A percentile compares a stretch with the other conserved stretches of the same genome.
These are phyloP conservation scores for Neoboletus magnificus DNA, from an alignment of 768 basidiomycete genomes.

Conservation along the genomic window DNA sequence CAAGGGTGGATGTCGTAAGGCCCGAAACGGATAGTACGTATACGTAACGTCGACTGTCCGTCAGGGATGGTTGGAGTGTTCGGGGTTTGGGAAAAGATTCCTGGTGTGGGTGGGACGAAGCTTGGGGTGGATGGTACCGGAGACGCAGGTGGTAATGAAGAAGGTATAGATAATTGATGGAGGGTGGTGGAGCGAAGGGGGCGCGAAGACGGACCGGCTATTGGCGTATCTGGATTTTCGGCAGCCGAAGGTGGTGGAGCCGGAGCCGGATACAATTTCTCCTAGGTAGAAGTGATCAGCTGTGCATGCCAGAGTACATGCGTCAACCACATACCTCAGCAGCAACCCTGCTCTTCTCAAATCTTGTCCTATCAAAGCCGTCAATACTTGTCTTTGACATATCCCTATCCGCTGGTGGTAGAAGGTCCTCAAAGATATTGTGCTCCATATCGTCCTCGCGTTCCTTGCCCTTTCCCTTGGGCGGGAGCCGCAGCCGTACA, in stretches of 20 bases:
- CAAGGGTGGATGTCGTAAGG: conserved; percentile 93
- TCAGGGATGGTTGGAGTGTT: conserved; percentile 24
- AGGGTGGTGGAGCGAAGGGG: conserved; percentile 59
- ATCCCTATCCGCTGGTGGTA: conserved; percentile 67
- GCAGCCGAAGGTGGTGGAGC: conserved; percentile 30
- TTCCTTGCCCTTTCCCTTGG: conserved; percentile 67
- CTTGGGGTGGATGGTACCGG: conserved; percentile 39
- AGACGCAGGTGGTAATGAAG: conserved; percentile 29
- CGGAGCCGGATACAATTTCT: conserved; percentile 47
- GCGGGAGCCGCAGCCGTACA: conserved; percentile 54
- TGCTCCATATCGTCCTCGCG: conserved; percentile 58
- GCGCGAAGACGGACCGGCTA: conserved; percentile 57
- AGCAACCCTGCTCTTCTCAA: conserved; percentile 64
- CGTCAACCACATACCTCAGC: conserved; percentile 61
- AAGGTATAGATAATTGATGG: conserved; percentile 35
- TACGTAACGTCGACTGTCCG: conserved; percentile 49
- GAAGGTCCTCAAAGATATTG: conserved; percentile 83
- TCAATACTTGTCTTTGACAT: conserved; percentile 63
- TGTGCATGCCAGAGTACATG: neutral
- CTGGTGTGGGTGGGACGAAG: conserved; percentile 32
- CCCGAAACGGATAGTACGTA: conserved; percentile 88
- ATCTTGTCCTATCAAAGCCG: conserved; percentile 60
- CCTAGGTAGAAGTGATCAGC: conserved; percentile 32
- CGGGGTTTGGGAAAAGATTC: conserved; percentile 32
- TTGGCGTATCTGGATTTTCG: conserved; percentile 35